These are phyloP conservation scores for Lathyrus sativus DNA, from an alignment of 306 rosid genomes.

Conservation along the genomic window DNA sequence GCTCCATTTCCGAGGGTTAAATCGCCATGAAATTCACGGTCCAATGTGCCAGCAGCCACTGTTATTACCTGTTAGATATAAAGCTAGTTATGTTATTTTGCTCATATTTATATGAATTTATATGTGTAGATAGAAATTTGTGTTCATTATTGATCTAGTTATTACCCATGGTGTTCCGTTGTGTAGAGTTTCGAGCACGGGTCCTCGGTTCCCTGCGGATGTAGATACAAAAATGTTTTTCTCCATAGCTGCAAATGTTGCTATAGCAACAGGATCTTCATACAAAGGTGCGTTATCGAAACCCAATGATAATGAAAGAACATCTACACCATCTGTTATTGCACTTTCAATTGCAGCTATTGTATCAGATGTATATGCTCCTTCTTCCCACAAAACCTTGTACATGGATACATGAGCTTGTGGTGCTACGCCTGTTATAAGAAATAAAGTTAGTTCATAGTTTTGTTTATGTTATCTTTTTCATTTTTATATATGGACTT, in stretches of 20 bases:
- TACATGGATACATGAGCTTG: slow-evolving; percentile 71
- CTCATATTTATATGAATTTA: not conserved
- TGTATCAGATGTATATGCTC: slow-evolving; percentile 46
- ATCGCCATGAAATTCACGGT: slow-evolving; percentile 57
- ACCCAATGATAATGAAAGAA: slow-evolving; percentile 74
- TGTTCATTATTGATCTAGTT: not conserved
- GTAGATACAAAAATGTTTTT: slow-evolving; percentile 71
- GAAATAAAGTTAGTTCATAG: not conserved
- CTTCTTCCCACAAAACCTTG: slow-evolving; percentile 66
- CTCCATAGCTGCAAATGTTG: slow-evolving; percentile 72
- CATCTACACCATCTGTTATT: slow-evolving; percentile 72
- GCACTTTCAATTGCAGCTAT: slow-evolving; percentile 86
- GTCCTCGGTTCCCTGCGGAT: slow-evolving; percentile 73
- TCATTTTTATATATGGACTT: not conserved
- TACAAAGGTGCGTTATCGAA: slow-evolving; percentile 46
- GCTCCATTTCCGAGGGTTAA: slow-evolving; percentile 51
- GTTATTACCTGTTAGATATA: slow-evolving; percentile 40
- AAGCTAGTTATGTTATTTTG: not conserved
- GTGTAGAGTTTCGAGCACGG: slow-evolving; percentile 48
- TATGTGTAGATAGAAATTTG: not conserved
- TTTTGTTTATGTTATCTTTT: not conserved
- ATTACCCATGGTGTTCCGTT: slow-evolving; percentile 84
- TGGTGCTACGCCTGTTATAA: slow-evolving; percentile 59
- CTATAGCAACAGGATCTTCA: slow-evolving; percentile 77
- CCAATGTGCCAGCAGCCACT: slow-evolving; percentile 69